These are phyloP conservation scores for Gnetum montanum DNA, from an alignment of 75 land plant species.

Conservation along the genomic window DNA sequence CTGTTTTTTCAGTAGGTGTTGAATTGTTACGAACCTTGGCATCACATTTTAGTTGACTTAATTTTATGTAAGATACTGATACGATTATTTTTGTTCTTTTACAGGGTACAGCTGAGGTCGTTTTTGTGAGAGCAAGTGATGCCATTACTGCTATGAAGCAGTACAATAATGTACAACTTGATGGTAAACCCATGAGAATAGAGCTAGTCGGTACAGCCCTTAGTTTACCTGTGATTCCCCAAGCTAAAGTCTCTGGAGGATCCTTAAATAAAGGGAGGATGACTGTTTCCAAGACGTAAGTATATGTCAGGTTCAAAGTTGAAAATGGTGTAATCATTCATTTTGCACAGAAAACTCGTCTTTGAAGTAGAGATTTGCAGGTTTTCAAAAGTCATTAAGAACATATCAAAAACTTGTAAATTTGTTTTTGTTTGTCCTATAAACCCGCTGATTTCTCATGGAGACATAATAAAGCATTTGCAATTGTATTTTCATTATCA, in stretches of 20 bases:
- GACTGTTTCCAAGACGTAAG: conserved; percentile 29
- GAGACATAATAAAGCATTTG: too few relatives aligned
- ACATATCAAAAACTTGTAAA: neutral
- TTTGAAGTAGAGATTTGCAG: too few relatives aligned
- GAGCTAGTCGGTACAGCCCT: conserved; percentile 47
- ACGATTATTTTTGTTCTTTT: neutral
- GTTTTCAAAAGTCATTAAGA: too few relatives aligned
- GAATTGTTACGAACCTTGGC: too few relatives aligned
- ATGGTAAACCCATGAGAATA: conserved; percentile 78
- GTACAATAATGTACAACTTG: conserved; percentile 67
- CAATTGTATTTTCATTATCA: neutral
- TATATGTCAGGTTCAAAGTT: neutral
- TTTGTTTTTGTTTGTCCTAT: neutral
- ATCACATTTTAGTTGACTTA: neutral
- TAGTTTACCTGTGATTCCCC: conserved; percentile 17
- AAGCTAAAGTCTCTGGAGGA: conserved; percentile 23
- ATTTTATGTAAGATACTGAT: neutral
- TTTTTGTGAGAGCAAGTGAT: conserved; percentile 34
- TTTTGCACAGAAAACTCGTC: neutral
- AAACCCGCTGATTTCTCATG: too few relatives aligned
- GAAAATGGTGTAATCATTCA: neutral
- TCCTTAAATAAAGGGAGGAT: conserved; percentile 19
- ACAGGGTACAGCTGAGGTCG: conserved; percentile 76
- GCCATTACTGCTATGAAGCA: conserved; percentile 60
- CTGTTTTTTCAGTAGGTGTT: too few relatives aligned